Evolutionary conservation across 306 rosid genomes (phyloP), one percentile per base, ranked within the genome.

Genomic region (Astragalus glycyphyllos): DNA sequence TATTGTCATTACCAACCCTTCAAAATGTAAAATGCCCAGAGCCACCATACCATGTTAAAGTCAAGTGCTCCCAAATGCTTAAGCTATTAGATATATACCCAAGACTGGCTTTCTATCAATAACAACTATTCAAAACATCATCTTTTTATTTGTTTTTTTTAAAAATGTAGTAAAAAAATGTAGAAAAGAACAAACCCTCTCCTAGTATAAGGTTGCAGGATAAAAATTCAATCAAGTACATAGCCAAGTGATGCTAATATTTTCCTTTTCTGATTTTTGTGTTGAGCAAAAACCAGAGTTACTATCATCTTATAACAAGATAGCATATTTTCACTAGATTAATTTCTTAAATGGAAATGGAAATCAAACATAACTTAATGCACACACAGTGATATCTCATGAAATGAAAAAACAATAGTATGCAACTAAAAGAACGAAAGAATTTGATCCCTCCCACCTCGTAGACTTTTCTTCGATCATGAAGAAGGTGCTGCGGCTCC

Each of bases 401-500:
- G 31, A 23, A 71, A 68, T 49, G 76, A 53, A 51, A 65, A 69
- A 26, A 74, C 29, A 4, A 31, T 26, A 15, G 49, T 29, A 65
- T 34, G 42, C n/a, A 65, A 32, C 46, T 40, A 49, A 13, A 78
- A 38, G 61, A 29, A 45, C 37, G 8, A 65, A 59, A 58, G 17
- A 49, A 65, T 72, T 20, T 5, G 42, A 44, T 58, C 46, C 62
- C 10, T 15, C 87, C 64, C 83, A 93, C 98, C 98, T 93, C 90
- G 15, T 93, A 93, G 13, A 93, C 98, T 87, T 85, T 84, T 79
- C 97, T 87, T 46, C 98, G 84, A 83, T 93, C 98, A 69, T 90
- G 97, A 82, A 93, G 98, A 74, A 93, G 98, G 80, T 93, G 91
- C 31, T 93, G 98, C 0, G 89, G 97, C 79, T 90, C 97, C 81